Base-by-base conservation (phyloP, 352 stramenopile genomes). In the Phytophthora multivora region DNA sequence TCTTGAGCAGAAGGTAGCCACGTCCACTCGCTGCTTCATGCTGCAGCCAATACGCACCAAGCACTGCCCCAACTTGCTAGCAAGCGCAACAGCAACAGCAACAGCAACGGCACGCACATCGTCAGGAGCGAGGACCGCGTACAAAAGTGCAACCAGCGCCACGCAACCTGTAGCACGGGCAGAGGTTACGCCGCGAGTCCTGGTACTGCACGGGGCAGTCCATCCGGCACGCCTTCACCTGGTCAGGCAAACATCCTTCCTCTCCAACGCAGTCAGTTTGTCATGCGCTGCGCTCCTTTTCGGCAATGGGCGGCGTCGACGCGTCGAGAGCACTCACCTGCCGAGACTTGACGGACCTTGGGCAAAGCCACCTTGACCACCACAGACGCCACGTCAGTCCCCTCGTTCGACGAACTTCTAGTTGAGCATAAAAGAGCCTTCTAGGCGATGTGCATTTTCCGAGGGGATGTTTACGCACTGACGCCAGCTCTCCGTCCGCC, bases 91-190 rank as follows among this genome's bases (percentile, higher is more conserved):
- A 59, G 23, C 28, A 36, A 45, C 38, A 28, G 2, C 15, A 46
- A 30, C 38, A 59, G 21, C 21, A 23, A 23, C 1, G 21, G 4
- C 10, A 33, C 46, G 13, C 36, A 56, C 40, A 60, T 52, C 48
- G 40, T 70, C 50, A 66, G 28, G 25, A 57, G 19, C 31, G 16
- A 9, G 30, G 25, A 54, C 23, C 49, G 23, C 42, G 39, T 33
- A 38, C 48, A 51, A 21, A 59, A 51, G 46, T 18, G 23, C 26
- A 53, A 18, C 39, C 49, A 18, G 25, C 42, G 47, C 38, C 13
- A n/a, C n/a, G n/a, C n/a, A 51, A 90, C 80, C 80, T 92, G 68
- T 89, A 92, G 61, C 83, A 92, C 12, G 77, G 83, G 63, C 80
- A 92, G 21, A 85, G 70, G 54, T 74, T 90, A 16, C 77, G 71